Evolutionary conservation across 441 rosid genomes (phyloP).

Genomic region (Metrosideros polymorpha): DNA sequence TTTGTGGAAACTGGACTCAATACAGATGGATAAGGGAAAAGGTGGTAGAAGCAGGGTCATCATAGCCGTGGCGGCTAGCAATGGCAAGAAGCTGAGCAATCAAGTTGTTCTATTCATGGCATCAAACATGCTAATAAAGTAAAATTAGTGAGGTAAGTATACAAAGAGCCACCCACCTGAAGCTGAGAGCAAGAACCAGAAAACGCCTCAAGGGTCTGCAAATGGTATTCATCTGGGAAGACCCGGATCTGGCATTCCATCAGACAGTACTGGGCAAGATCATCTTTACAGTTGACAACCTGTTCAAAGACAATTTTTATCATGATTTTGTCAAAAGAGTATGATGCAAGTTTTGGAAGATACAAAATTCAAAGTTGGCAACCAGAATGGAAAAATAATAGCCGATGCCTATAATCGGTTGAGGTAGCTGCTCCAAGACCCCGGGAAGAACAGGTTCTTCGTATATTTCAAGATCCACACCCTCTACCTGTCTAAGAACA

Average conservation of each 20-base stretch:
- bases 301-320: conserved; percentile 15
- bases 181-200: conserved; percentile 61
- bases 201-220: conserved; percentile 62
- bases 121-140: neutral
- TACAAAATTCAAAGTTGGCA: neutral
- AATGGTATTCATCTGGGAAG: conserved; percentile 66
- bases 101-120: neutral
- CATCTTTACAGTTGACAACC: conserved; percentile 74
- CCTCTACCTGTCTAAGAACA: conserved; percentile 89
- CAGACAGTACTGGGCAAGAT: conserved; percentile 58
- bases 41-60: neutral
- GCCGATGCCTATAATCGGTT: neutral
- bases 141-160: neutral
- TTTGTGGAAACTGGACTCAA: neutral
- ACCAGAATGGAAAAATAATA: conserved; percentile 2
- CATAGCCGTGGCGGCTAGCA: neutral
- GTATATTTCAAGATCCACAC: conserved; percentile 79
- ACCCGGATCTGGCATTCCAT: conserved; percentile 76
- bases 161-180: conserved; percentile 26
- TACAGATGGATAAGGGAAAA: neutral
- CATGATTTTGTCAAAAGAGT: neutral
- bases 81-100: neutral
- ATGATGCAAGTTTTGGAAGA: neutral
- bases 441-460: conserved; percentile 83
- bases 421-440: conserved; percentile 69